Percentiles rank a stretch among this genome's conserved stretches.
These are phyloP conservation scores for Escovopsis sp. DNA, from an alignment of 2,329 filamentous ascomycete species.

Conservation along the genomic window DNA sequence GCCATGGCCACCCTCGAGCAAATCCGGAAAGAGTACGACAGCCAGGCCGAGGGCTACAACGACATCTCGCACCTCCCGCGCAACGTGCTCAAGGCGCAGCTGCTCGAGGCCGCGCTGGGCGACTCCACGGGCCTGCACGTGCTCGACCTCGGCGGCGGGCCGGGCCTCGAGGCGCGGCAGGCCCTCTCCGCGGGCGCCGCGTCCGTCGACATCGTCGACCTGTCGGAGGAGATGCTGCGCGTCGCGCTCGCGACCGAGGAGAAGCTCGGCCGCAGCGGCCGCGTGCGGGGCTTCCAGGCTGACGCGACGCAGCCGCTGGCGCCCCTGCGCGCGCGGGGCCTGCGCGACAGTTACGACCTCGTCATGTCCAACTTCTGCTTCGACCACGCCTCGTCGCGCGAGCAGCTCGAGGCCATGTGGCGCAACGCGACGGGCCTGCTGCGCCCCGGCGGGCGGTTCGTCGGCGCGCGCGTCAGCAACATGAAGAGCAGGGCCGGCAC, in stretches of 20 bases:
- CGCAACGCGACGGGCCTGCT: conserved; percentile 1
- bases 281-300: background rate
- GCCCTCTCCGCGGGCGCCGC: conserved; percentile 2
- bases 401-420: conserved; percentile 2
- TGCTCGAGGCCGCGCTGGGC: conserved; percentile 2
- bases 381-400: background rate
- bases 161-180: conserved; percentile 1
- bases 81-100: conserved; percentile 1
- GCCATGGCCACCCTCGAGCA: background rate
- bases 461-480: background rate
- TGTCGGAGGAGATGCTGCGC: conserved; percentile 1
- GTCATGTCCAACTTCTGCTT: conserved; percentile 6
- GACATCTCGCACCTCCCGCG: background rate
- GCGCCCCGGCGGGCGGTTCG: conserved; percentile 4
- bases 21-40: background rate
- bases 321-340: background rate
- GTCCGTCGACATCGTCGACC: conserved; percentile 3
- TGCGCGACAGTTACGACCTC: conserved; percentile 2
- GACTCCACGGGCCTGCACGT: background rate
- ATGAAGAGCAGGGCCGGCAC: background rate
- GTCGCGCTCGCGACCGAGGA: background rate
- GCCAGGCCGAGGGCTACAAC: background rate
- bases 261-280: background rate
- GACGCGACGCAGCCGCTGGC: background rate
- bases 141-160: conserved; percentile 4